Percentiles rank a stretch among this genome's conserved stretches.
phyloP scores from a whole-genome alignment of 768 basidiomycete species.

The Myochromella boudieri region DNA sequence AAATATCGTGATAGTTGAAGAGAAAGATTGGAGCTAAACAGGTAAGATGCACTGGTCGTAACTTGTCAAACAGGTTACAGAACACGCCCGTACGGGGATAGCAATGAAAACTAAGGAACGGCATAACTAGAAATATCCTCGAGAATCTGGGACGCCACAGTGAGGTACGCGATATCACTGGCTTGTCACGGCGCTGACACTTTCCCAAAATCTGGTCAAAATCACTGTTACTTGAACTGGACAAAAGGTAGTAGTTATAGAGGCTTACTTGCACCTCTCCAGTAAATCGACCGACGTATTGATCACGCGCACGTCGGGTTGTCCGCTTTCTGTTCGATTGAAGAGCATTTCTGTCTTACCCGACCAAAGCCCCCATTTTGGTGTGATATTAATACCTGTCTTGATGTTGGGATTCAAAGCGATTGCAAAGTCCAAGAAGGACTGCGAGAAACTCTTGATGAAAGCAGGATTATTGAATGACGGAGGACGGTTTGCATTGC shows the following conservation, averaged over 20 bases:
- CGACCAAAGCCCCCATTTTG: constrained; percentile 31
- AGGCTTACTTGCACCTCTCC: constrained; percentile 34
- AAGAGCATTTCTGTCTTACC: constrained; percentile 45
- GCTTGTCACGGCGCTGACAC: constrained; percentile 22
- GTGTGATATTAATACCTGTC: constrained; percentile 32
- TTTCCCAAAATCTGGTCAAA: constrained; percentile 28
- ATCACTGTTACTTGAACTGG: neutral
- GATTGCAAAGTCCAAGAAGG: constrained; percentile 37
- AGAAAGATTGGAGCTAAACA: no score
- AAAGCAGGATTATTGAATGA: constrained; percentile 35
- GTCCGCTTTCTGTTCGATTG: constrained; percentile 33
- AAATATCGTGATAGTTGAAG: no score
- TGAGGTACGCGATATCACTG: constrained; percentile 15
- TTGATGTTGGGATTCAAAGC: constrained; percentile 31
- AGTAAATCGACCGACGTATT: constrained; percentile 30
- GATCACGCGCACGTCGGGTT: constrained; percentile 28
- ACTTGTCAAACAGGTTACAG: no score
- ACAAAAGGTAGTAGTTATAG: neutral
- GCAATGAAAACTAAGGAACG: no score
- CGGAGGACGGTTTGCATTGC: constrained; percentile 15
- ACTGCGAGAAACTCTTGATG: constrained; percentile 33
- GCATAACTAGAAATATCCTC: no score
- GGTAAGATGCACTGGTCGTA: no score
- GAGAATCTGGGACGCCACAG: no score
- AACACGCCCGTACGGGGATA: no score